Conservation (phyloP, 257 asterid genomes). For the Coffea canephora region DNA sequence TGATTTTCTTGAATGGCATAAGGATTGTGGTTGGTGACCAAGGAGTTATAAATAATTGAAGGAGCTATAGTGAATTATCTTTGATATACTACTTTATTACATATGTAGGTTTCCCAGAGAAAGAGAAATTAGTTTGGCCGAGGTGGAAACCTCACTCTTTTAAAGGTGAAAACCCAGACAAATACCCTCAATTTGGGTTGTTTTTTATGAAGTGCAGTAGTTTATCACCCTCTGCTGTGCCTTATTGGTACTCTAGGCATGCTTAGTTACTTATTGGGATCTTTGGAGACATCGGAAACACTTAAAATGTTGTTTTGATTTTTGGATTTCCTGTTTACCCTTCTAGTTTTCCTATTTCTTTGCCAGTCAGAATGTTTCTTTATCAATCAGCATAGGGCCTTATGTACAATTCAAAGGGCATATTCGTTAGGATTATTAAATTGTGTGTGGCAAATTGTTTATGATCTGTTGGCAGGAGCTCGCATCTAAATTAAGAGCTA, state of each 20-base stretch:
- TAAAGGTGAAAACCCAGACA: background rate
- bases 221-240: background rate
- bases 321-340: background rate
- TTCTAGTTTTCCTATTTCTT: background rate
- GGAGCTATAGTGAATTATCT: background rate
- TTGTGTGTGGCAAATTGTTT: background rate
- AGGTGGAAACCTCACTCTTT: background rate
- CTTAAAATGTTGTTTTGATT: background rate
- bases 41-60: background rate
- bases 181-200: background rate
- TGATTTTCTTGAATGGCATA: background rate
- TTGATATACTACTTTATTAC: background rate
- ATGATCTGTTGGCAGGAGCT: conserved; percentile 47
- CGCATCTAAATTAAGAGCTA: conserved; percentile 50
- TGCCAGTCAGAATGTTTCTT: background rate
- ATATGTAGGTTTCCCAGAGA: background rate
- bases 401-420: background rate
- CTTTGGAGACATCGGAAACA: background rate
- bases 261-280: background rate
- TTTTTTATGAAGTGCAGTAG: background rate
- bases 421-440: background rate
- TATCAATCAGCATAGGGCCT: background rate
- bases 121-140: background rate
- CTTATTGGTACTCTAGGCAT: background rate
- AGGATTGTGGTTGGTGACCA: background rate